phyloP scores from a whole-genome alignment of 1,139 yeast species.

The Taphrina flavorubra region DNA sequence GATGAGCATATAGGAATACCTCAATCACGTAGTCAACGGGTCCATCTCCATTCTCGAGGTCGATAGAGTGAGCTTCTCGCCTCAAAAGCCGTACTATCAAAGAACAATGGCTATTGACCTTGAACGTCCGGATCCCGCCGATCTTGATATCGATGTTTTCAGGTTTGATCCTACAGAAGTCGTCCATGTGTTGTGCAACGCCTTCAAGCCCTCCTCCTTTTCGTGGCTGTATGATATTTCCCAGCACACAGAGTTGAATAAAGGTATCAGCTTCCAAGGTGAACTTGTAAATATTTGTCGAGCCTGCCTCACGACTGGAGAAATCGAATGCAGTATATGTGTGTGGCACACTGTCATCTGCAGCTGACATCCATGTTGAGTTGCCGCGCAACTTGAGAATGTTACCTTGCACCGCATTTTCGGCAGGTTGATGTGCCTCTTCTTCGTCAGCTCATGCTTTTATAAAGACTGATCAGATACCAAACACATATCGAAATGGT shows the following conservation, averaged over 20 bases:
- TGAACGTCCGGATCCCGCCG: not conserved
- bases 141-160: slow-evolving; percentile 4
- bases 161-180: slow-evolving; percentile 17
- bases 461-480: not conserved
- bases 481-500: slow-evolving; percentile 20
- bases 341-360: not conserved
- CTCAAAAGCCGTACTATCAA: not conserved
- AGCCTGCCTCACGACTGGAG: not conserved
- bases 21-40: slow-evolving; percentile 19
- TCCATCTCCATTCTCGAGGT: not conserved
- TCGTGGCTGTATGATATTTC: slow-evolving; percentile 26
- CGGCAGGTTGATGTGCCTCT: slow-evolving; percentile 30
- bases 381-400: slow-evolving; percentile 9
- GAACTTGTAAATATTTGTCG: slow-evolving; percentile 14
- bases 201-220: slow-evolving; percentile 27
- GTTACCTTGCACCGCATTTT: slow-evolving; percentile 14
- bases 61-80: not conserved
- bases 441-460: not conserved
- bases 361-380: not conserved
- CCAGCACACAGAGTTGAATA: slow-evolving; percentile 15
- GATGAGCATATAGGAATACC: not conserved
- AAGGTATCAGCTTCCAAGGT: slow-evolving; percentile 23
- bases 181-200: slow-evolving; percentile 29
- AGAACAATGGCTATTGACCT: slow-evolving; percentile 1
- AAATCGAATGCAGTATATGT: slow-evolving; percentile 9